phyloP scores from a whole-genome alignment of 169 alveolate genomes.

The Blepharisma undulans region DNA sequence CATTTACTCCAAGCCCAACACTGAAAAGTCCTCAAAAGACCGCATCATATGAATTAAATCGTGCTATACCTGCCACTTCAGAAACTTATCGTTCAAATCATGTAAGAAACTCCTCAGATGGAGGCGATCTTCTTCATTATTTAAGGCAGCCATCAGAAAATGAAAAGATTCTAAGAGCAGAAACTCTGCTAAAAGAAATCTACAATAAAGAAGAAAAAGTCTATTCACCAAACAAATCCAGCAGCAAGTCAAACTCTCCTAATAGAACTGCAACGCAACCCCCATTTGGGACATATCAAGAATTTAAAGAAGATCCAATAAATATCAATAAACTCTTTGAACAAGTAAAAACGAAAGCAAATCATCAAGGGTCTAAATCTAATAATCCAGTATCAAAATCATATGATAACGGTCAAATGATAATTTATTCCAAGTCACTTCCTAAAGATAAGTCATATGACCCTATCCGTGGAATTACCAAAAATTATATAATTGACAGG shows the following conservation, averaged over 20 bases:
- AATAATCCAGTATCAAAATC: not conserved
- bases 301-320: not conserved
- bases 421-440: not conserved
- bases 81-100: not conserved
- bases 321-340: not conserved
- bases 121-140: not conserved
- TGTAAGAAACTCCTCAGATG: not conserved
- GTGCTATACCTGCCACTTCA: not conserved
- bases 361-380: not conserved
- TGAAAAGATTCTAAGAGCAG: not conserved
- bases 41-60: not conserved
- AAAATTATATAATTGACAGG: not conserved
- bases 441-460: not conserved
- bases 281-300: not conserved
- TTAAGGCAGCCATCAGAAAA: not conserved
- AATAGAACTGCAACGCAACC: not conserved
- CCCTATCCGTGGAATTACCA: not conserved
- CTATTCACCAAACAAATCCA: not conserved
- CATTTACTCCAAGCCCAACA: not conserved
- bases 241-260: not conserved
- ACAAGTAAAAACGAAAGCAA: not conserved
- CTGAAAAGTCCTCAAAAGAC: not conserved
- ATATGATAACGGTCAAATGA: not conserved
- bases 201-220: not conserved
- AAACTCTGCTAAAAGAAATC: not conserved